A percentile compares a stretch with the other conserved stretches of the same genome.
Conservation (phyloP, 768 basidiomycete genomes). For the Tricholoma bakamatsutake region DNA sequence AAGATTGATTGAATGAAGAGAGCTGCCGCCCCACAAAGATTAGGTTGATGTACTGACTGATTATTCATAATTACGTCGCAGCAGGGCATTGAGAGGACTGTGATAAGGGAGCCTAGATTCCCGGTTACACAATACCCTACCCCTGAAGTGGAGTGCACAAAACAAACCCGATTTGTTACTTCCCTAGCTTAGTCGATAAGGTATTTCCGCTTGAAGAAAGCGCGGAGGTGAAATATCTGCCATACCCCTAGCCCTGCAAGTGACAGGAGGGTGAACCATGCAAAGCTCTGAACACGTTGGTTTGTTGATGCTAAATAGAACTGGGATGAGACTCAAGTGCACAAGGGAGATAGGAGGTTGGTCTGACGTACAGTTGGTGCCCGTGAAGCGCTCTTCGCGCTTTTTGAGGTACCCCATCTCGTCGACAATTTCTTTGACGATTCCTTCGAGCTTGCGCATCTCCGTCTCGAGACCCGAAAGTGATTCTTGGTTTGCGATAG, state of each 20-base stretch:
- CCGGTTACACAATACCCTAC: background rate
- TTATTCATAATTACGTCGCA: background rate
- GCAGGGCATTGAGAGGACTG: background rate
- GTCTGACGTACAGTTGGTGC: constrained; percentile 72
- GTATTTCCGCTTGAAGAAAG: constrained; percentile 96
- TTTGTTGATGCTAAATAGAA: constrained; percentile 77
- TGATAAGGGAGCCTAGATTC: background rate
- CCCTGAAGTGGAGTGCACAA: background rate
- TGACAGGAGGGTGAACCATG: constrained; percentile 79
- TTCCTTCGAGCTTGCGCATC: constrained; percentile 95
- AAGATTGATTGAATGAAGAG: background rate
- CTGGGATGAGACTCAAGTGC: background rate
- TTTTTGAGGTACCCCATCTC: constrained; percentile 88
- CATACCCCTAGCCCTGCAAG: constrained; percentile 80
- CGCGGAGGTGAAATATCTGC: constrained; percentile 92
- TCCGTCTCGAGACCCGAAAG: constrained; percentile 94
- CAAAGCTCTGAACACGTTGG: constrained; percentile 85
- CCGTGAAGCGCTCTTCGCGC: constrained; percentile 83
- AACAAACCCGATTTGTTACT: background rate
- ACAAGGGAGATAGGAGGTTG: background rate
- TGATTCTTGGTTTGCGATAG: constrained; percentile 98
- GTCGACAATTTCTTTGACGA: constrained; percentile 92
- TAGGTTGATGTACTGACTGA: background rate
- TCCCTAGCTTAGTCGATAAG: constrained; percentile 62
- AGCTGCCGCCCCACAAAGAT: background rate